Percentiles rank a stretch among this genome's conserved stretches.
Conservation (phyloP, 2,329 filamentous ascomycete genomes). For the Sclerotinia sclerotiorum region DNA sequence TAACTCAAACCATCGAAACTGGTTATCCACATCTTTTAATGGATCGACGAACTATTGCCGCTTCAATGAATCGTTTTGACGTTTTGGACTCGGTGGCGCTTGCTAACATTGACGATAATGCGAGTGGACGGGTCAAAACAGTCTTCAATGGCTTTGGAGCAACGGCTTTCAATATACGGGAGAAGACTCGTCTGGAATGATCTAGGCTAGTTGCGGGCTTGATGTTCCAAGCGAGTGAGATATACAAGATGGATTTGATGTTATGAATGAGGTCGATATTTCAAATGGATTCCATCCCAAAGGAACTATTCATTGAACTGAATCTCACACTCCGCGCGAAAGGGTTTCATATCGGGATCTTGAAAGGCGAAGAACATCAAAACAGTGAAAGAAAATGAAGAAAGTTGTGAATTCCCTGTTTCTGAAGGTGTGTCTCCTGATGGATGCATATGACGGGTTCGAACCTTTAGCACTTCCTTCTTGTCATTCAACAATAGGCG, state of each 20-base stretch:
- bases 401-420: too few relatives aligned
- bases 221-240: background rate
- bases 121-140: background rate
- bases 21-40: background rate
- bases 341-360: background rate
- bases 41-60: background rate
- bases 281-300: background rate
- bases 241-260: background rate
- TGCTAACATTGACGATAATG: background rate
- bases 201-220: background rate
- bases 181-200: background rate
- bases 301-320: background rate
- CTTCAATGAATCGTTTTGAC: background rate
- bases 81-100: background rate
- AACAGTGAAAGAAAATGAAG: background rate
- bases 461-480: background rate
- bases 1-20: background rate
- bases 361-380: background rate
- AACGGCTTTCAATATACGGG: background rate
- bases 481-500: background rate
- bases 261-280: background rate
- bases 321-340: background rate
- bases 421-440: background rate
- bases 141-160: background rate
- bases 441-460: background rate